Evolutionary conservation across 495 filamentous ascomycete species (phyloP), one percentile per base, ranked within the genome.

Genomic region (Talaromyces adpressus): DNA sequence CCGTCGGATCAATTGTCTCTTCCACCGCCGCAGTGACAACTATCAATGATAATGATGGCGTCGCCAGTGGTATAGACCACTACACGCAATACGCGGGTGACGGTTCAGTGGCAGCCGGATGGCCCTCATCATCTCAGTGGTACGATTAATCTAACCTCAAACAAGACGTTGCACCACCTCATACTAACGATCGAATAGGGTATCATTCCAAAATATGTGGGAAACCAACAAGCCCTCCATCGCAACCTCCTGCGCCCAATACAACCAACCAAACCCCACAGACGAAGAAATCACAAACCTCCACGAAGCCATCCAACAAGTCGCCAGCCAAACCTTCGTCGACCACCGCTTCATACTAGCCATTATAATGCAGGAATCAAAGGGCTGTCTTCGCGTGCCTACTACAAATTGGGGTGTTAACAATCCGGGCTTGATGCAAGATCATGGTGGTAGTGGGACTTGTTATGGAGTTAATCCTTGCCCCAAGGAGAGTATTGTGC

Each of bases 291-390:
- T 77, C 25, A 58, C 57, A n/a, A 29, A 72, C 30, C 73, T 85
- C 49, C 71, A 74, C 53, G 64, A 63, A 34, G 71, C 70, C 41
- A 84, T 83, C 60, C 27, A 73, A 27, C 49, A 65, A 18, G 71
- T 83, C 14, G 70, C 81, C 14, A 23, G 29, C 4, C 63, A 66
- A 11, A 73, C 79, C 18, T 69, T 72, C 11, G 67, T 85, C 18
- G 79, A 84, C 65, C 73, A 83, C 22, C 84, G 85, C 57, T 85
- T 82, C 69, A 81, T 88, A 63, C 68, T 88, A 58, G 79, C 80
- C 2, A 73, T 84, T 58, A 66, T 86, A 30, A 80, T 87, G 73
- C 84, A 87, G 70, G 84, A 87, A 65, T 80, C 75, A 70, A 79
- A 79, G 63, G 85, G 84, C 64, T 86, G 84, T 68, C 82, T 82